phyloP scores from a whole-genome alignment of 768 basidiomycete species.

The Russula sp. region DNA sequence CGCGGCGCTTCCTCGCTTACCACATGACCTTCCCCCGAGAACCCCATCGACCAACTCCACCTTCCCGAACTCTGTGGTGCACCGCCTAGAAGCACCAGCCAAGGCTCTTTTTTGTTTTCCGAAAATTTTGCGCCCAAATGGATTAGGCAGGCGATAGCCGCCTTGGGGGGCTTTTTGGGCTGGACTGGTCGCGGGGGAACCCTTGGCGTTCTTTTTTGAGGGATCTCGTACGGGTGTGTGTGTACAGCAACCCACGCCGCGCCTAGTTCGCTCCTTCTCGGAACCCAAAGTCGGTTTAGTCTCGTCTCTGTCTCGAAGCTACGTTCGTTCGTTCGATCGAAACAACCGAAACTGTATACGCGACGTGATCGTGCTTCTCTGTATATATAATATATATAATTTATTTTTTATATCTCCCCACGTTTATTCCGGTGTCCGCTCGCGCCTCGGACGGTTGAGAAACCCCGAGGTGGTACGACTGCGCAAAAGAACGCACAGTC shows the following conservation, averaged over 20 bases:
- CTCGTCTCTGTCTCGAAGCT: neutral
- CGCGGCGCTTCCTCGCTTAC: neutral
- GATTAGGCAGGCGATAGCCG: neutral
- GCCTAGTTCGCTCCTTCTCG: neutral
- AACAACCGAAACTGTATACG: neutral
- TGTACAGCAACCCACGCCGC: neutral
- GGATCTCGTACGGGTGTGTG: neutral
- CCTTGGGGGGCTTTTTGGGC: neutral
- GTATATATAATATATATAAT: too few species aligned
- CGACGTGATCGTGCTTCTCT: neutral
- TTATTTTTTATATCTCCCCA: neutral
- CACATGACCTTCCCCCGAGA: conserved; percentile 1
- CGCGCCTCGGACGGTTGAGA: neutral
- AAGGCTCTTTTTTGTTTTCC: neutral
- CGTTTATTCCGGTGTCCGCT: neutral
- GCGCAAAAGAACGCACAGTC: neutral
- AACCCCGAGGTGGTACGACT: neutral
- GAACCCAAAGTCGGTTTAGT: conserved; percentile 8
- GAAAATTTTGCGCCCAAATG: neutral
- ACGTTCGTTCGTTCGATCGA: neutral
- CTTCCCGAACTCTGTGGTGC: neutral
- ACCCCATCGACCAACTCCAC: neutral
- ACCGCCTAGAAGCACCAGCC: neutral
- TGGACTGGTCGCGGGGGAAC: neutral
- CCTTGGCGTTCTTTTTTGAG: neutral